Evolutionary conservation across 805 yeast species (phyloP), one percentile per base, ranked within the genome.

Genomic region (Candida boleticola): DNA sequence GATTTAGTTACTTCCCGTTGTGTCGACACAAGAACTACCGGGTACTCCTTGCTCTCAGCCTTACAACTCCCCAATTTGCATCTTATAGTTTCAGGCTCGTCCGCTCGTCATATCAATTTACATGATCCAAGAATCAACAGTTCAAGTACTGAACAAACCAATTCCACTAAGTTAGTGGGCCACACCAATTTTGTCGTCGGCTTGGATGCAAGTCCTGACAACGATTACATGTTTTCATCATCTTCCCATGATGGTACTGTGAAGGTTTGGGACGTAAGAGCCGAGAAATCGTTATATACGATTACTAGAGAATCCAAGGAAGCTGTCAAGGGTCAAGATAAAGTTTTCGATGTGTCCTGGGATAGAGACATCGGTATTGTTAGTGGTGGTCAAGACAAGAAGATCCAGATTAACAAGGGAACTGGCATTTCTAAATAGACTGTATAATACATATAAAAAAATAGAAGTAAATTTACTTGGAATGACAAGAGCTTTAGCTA

Each of bases 201-300:
- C 1, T 69, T 93, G 50, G 79, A 83, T 22, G 77, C 85, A 4
- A 76, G 83, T 44, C 95, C 97, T 5, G 78, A 77, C 41, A 86
- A 82, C 57, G 87, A 83, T 38, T 83, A 86, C 64, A 80, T 88
- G 82, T 76, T 93, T 53, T 80, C 87, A 17, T 87, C 96, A 3
- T 96, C 85, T 10, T 88, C 97, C n/a, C 97, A 90, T 60, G 99
- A 93, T 63, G 97, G 98, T 20, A 87, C 96, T 0, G 92, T 85
- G 34, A 83, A 89, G 56, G 85, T 93, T 17, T 93, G 99, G 99
- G 99, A 92, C 63, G 77, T 92, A 7, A 81, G 99, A 57, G 85
- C 97, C 3, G 85, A 82, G 49, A 78, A 82, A 54, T 76, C 93
- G 10, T 70, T 93, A 68, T 89, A 85, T 62, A 86, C 95, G 5